phyloP scores from a whole-genome alignment of 1,139 yeast species.

The Kurtzmaniella quercitrusa region DNA sequence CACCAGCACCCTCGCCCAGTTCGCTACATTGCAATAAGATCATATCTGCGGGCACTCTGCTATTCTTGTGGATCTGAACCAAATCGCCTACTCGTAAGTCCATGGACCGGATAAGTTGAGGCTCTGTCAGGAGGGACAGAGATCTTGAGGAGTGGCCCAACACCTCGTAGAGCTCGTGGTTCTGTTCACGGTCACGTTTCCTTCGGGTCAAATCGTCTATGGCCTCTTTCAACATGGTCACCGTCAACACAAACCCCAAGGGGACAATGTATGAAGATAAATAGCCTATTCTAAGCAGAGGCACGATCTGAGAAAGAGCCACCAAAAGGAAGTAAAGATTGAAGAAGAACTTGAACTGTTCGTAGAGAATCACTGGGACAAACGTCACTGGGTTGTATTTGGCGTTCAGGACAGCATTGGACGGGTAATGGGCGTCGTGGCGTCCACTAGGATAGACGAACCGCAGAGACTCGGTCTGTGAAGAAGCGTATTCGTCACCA shows the following conservation, averaged over 20 bases:
- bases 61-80: slow-evolving; percentile 75
- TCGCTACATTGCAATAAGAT: slow-evolving; percentile 81
- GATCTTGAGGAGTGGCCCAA: slow-evolving; percentile 32
- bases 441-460: slow-evolving; percentile 36
- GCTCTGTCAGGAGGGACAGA: slow-evolving; percentile 22
- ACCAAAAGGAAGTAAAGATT: slow-evolving; percentile 88
- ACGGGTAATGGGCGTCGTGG: slow-evolving; percentile 40
- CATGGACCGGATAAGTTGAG: slow-evolving; percentile 49
- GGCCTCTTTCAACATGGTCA: slow-evolving; percentile 95
- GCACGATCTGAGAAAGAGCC: slow-evolving; percentile 91
- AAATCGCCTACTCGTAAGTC: slow-evolving; percentile 83
- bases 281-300: slow-evolving; percentile 88
- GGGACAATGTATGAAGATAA: slow-evolving; percentile 92
- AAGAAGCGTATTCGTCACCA: slow-evolving; percentile 4
- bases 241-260: slow-evolving; percentile 82
- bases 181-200: slow-evolving; percentile 85
- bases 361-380: slow-evolving; percentile 82
- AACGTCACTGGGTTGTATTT: slow-evolving; percentile 88
- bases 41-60: slow-evolving; percentile 91
- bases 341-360: slow-evolving; percentile 95
- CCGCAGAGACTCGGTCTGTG: slow-evolving; percentile 18
- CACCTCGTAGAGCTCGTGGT: slow-evolving; percentile 76
- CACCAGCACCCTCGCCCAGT: slow-evolving; percentile 55
- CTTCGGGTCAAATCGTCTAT: slow-evolving; percentile 90
- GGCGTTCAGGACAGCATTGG: slow-evolving; percentile 89